Evolutionary conservation across 495 filamentous ascomycete genomes (phyloP), one percentile per base, ranked within the genome.

Genomic region (Aspergillus leporis): DNA sequence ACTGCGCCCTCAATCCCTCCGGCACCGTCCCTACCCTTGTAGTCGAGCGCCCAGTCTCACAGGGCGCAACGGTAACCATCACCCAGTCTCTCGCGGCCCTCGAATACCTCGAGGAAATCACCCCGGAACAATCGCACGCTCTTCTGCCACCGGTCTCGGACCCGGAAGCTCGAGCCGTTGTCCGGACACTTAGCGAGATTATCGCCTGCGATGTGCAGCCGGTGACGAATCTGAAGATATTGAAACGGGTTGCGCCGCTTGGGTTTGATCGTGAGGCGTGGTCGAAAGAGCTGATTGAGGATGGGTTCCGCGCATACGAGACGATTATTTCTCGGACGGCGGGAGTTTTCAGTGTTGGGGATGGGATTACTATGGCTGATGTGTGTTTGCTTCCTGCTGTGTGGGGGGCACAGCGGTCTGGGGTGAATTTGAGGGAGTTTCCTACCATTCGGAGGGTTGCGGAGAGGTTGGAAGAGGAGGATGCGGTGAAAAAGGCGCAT

Each of bases 81-180:
- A 74, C 72, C 16, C 82, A 85, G 59, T 83, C 80, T 30, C 66
- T 83, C 51, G 75, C 82, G 1, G 77, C 77, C 10, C 74, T 85
- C 12, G 78, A 84, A 65, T 85, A 80, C 59, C 73, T 85, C 22
- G 80, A 83, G 40, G 81, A 84, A 56, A 65, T 66, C 18, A 74
- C 67, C 64, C 71, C 77, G 50, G 19, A 57, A 23, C 34, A 59
- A 34, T 36, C 61, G 21, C 47, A 64, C 7, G n/a, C 59, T 0
- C 70, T 82, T 13, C 74, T 83, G 0, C 81, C 81, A 8, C 62
- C 62, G 0, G 0, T 18, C 0, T 58, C 63, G 0, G 62, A 79
- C 40, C 64, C 74, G 0, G 53, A 59, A 6, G 30, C 47, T 6
- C 66, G 80, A 19, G 80, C 78, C 0, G 53, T 66, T 4, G 78